Base-by-base conservation (phyloP, 305 asterid species). In the Ajuga reptans region DNA sequence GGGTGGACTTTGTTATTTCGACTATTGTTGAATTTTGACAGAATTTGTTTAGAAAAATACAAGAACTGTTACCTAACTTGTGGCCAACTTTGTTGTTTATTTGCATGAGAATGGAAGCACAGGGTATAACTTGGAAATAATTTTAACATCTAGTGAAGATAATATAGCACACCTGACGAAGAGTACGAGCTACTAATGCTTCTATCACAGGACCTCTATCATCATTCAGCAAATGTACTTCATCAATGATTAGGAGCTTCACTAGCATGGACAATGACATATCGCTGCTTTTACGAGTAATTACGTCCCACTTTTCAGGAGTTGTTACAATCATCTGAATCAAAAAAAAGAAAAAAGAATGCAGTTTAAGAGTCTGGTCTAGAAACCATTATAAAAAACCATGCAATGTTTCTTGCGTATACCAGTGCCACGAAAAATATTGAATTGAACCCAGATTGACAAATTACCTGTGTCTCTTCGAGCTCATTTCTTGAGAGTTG, bases 281-380 rank as follows among this genome's bases (percentile, higher is more conserved):
- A 74, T 93, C 97, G 61, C 99, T 89, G 83, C 96, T 90, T 86
- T 93, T 93, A 72, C 97, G 96, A 74, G 97, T 90, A 79, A 93
- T 93, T 71, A 93, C 96, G 73, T 93, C 99, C 99, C 99, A 93
- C 83, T 93, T 93, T 80, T 93, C 99, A 47, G 99, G 99, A 51
- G 99, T 93, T 29, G 99, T 93, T 78, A 93, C 99, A 70, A 93
- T 93, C 97, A 93, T 93, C 99, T 93, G 83, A 77, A 72, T 71
- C 72, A 80, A 68, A 72, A 14, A 66, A 41, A 74, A 16, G 64
- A 45, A 16, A 24, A 34, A 1, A 9, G 12, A 70, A 58, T 29
- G 56, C 61, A 60, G 29, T 16, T 69, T 43, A 55, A 9, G 52
- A 36, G 59, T 17, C 33, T 70, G 59, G 45, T 52, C 46, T 1